Evolutionary conservation across 768 basidiomycete species (phyloP).

Genomic region (Trametopsis cervina): DNA sequence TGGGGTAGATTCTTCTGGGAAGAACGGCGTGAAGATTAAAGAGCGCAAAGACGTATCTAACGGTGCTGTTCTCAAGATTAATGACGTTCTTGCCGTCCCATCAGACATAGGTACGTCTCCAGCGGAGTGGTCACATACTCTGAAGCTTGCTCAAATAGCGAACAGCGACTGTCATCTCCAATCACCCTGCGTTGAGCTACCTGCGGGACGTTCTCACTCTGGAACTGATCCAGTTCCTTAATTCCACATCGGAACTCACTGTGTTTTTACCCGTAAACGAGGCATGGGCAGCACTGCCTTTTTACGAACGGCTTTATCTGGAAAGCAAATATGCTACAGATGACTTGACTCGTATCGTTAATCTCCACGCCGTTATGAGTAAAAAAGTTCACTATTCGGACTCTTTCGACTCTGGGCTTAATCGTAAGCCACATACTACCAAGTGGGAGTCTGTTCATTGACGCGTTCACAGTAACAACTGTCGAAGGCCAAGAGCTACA

Average conservation of each 20-base stretch:
- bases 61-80: constrained; percentile 72
- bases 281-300: constrained; percentile 76
- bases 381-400: constrained; percentile 61
- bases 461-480: constrained; percentile 48
- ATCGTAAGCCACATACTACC: constrained; percentile 38
- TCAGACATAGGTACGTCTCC: constrained; percentile 56
- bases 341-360: constrained; percentile 72
- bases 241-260: constrained; percentile 67
- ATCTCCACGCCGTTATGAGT: constrained; percentile 65
- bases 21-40: constrained; percentile 64
- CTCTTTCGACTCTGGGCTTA: constrained; percentile 43
- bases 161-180: constrained; percentile 53
- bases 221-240: constrained; percentile 49
- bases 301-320: constrained; percentile 78
- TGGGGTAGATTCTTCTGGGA: constrained; percentile 73
- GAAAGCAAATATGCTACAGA: constrained; percentile 82
- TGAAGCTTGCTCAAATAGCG: background rate
- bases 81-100: constrained; percentile 69
- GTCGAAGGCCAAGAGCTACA: constrained; percentile 61
- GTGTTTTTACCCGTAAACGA: constrained; percentile 82
- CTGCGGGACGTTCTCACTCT: constrained; percentile 66
- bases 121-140: background rate
- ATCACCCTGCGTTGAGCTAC: constrained; percentile 60
- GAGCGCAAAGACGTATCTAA: constrained; percentile 54
- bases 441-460: background rate